These are phyloP conservation scores for Usnea hakonensis DNA, from an alignment of 495 filamentous ascomycete species.

Conservation along the genomic window DNA sequence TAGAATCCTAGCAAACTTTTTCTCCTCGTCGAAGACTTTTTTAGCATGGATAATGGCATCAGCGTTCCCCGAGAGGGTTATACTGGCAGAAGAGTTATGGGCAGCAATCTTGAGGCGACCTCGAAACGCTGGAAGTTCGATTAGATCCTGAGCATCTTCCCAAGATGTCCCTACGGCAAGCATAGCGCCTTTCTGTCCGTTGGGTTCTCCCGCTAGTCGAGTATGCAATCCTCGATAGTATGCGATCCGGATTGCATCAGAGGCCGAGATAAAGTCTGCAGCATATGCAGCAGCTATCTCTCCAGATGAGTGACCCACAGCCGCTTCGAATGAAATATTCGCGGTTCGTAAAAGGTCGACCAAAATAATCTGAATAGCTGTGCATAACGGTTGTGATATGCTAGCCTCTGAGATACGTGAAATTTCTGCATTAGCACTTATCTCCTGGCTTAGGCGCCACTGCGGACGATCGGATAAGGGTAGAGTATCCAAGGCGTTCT, in stretches of 20 bases:
- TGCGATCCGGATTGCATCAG: constrained; percentile 32
- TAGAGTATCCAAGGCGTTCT: neutral
- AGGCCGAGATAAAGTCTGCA: constrained; percentile 41
- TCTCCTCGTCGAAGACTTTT: neutral
- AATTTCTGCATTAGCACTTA: neutral
- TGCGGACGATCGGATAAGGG: constrained; percentile 11
- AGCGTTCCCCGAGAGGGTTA: constrained; percentile 25
- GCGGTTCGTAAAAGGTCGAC: constrained; percentile 48
- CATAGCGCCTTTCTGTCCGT: constrained; percentile 24
- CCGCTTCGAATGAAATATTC: constrained; percentile 40
- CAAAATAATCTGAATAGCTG: constrained; percentile 38
- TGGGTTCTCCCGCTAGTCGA: constrained; percentile 16
- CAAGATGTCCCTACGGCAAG: constrained; percentile 3
- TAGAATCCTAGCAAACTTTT: neutral
- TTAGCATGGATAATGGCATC: constrained; percentile 14
- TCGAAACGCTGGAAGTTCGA: neutral
- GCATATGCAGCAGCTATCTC: constrained; percentile 59
- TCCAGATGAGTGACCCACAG: constrained; percentile 56
- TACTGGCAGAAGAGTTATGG: constrained; percentile 26
- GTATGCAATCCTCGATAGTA: constrained; percentile 32
- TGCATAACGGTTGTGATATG: constrained; percentile 30
- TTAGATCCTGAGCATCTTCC: constrained; percentile 6
- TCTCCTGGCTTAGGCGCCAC: constrained; percentile 21
- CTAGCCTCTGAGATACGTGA: constrained; percentile 10
- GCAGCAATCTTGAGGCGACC: constrained; percentile 24